Conservation (phyloP, 140 eudicot genomes). For the Oenanthe javanica region DNA sequence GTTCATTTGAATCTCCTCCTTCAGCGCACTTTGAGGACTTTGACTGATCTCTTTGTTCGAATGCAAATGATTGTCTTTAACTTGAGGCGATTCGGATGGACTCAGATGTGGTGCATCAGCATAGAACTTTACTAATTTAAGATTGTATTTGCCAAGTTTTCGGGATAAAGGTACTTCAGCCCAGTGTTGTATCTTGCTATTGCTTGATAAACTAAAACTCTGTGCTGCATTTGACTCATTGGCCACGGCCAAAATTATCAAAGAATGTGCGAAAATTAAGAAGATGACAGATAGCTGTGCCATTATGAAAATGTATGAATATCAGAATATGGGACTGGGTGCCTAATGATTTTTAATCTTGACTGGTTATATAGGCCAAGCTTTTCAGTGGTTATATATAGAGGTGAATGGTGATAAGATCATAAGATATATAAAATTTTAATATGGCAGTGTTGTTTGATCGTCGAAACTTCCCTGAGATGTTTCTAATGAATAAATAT, state of each 20-base stretch:
- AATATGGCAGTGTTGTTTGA: background rate
- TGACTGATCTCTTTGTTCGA: background rate
- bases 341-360: constrained; percentile 9
- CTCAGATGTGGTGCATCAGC: constrained; percentile 11
- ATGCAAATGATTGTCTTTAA: background rate
- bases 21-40: constrained; percentile 9
- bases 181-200: background rate
- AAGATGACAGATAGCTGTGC: constrained; percentile 18
- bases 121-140: background rate
- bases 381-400: background rate
- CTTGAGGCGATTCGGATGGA: constrained; percentile 19
- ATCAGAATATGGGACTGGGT: background rate
- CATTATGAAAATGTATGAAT: constrained; percentile 18
- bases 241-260: constrained; percentile 16
- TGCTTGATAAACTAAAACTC: constrained; percentile 10
- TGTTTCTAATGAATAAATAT: background rate
- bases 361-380: constrained; percentile 1
- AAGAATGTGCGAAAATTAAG: constrained; percentile 23
- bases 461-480: constrained; percentile 17
- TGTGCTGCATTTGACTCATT: constrained; percentile 8
- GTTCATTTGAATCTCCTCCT: constrained; percentile 9
- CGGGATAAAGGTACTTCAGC: constrained; percentile 5
- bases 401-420: background rate
- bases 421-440: background rate
- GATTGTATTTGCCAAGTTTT: constrained; percentile 30